Evolutionary conservation across 1,284 basidiomycete species (phyloP).

Genomic region (Apiotrichum sp.): DNA sequence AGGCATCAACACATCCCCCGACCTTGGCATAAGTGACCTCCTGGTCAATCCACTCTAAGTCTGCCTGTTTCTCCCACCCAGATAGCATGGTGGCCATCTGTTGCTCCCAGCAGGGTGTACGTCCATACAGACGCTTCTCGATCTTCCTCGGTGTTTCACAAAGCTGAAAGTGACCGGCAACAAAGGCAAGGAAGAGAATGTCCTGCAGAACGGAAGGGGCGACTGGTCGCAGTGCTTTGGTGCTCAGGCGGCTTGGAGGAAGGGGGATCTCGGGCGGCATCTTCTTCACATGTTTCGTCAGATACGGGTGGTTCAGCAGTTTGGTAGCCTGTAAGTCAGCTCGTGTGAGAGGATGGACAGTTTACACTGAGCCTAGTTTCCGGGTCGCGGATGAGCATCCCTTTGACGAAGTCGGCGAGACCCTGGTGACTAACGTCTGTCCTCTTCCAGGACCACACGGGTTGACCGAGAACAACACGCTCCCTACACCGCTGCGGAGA

Average conservation of each 20-base stretch:
- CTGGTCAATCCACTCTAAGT: constrained; percentile 33
- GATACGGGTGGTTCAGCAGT: constrained; percentile 37
- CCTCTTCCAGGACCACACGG: constrained; percentile 18
- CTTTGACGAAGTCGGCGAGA: constrained; percentile 26
- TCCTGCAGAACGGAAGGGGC: constrained; percentile 28
- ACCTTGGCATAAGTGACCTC: background rate
- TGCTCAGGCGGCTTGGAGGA: constrained; percentile 18
- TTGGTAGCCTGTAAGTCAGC: constrained; percentile 26
- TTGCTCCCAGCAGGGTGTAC: constrained; percentile 40
- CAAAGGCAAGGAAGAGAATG: constrained; percentile 38
- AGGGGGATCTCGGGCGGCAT: constrained; percentile 9
- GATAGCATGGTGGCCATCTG: constrained; percentile 34
- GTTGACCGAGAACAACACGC: constrained; percentile 20
- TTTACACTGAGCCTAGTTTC: too few relatives aligned
- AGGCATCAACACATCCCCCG: constrained; percentile 2
- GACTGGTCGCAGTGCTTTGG: constrained; percentile 15
- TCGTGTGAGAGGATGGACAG: too few relatives aligned
- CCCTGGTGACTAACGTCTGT: constrained; percentile 7
- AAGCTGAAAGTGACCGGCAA: constrained; percentile 26
- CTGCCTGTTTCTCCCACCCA: constrained; percentile 25
- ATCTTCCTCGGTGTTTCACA: constrained; percentile 30
- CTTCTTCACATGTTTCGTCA: constrained; percentile 6
- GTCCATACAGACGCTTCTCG: constrained; percentile 19
- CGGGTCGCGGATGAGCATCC: constrained; percentile 25
- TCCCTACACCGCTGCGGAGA: background rate